Base-by-base conservation (phyloP, 1,139 yeast species). In the Wickerhamiella pararugosa region DNA sequence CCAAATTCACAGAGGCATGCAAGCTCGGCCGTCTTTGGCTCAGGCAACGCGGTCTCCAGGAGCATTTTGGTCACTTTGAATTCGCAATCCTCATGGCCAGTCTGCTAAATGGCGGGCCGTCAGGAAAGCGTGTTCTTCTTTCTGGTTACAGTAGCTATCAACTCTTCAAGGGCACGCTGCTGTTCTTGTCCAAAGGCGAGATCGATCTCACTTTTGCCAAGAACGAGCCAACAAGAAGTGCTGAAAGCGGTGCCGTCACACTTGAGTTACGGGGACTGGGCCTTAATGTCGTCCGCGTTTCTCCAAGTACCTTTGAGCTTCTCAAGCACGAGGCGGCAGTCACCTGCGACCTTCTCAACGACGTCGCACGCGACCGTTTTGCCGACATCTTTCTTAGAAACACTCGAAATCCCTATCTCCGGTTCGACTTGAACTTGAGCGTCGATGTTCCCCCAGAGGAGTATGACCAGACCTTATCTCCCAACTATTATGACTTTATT, bases 21-120 rank as follows among this genome's bases (percentile, higher is more conserved):
- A 73, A 79, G 10, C 67, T 90, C 42, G 96, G 96, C 3, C 71
- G 87, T 51, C 65, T 90, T 46, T 90, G 98, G 98, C 68, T 90
- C 36, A 71, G 74, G 43, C 97, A 90, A 62, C 70, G 94, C 49
- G 94, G 94, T 0, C 47, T 50, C 7, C 48, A 51, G 15, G 86
- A 86, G 37, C 97, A 97, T 0, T 87, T 90, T 59, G 97, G 97
- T 10, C 83, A 80, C 52, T 84, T 84, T 58, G 97, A 90, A 62
- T 86, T 86, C 62, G 78, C 90, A 26, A 65, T 79, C 37, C 61
- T 87, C 40, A 74, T 84, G 77, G 78, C 94, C 36, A 80, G 86
- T 1, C 65, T 90, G 45, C 65, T 90, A 35, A 76, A 78, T 50
- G 95, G 96, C 51, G 95, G 95, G 52, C 60, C 66, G 7, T 71